phyloP scores from a whole-genome alignment of 345 rosid species.

The Aethionema arabicum region DNA sequence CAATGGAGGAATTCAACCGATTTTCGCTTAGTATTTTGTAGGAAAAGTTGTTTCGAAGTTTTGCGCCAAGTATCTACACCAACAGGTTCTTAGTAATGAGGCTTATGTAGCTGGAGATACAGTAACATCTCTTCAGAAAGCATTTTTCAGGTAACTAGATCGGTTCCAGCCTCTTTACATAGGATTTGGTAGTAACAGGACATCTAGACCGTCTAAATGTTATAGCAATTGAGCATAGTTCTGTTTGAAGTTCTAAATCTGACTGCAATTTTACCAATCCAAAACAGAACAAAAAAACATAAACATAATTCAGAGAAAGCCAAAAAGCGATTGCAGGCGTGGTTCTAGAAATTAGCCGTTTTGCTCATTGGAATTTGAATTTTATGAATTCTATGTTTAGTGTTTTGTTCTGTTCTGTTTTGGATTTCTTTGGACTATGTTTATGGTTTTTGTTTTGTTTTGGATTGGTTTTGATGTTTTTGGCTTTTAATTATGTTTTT shows the following conservation, averaged over 20 bases:
- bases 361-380: not conserved
- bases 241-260: not conserved
- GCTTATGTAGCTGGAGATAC: constrained; percentile 75
- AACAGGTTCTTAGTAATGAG: constrained; percentile 69
- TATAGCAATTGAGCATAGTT: constrained; percentile 14
- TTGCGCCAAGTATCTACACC: constrained; percentile 89
- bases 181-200: not conserved
- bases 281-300: too few species aligned
- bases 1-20: constrained; percentile 11
- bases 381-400: not conserved
- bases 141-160: constrained; percentile 68
- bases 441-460: not conserved
- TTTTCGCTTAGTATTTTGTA: constrained; percentile 37
- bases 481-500: too few species aligned
- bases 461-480: not conserved
- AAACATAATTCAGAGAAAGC: too few species aligned
- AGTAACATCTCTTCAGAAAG: constrained; percentile 64
- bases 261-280: too few species aligned
- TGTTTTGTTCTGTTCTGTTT: constrained; percentile 3
- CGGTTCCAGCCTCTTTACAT: not conserved
- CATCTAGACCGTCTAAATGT: not conserved
- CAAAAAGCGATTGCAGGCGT: too few species aligned
- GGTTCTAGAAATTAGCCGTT: too few species aligned
- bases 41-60: constrained; percentile 95
- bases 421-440: too few species aligned